These are phyloP conservation scores for Solanum ossicruentum DNA, from an alignment of 257 asterid species.

Conservation along the genomic window DNA sequence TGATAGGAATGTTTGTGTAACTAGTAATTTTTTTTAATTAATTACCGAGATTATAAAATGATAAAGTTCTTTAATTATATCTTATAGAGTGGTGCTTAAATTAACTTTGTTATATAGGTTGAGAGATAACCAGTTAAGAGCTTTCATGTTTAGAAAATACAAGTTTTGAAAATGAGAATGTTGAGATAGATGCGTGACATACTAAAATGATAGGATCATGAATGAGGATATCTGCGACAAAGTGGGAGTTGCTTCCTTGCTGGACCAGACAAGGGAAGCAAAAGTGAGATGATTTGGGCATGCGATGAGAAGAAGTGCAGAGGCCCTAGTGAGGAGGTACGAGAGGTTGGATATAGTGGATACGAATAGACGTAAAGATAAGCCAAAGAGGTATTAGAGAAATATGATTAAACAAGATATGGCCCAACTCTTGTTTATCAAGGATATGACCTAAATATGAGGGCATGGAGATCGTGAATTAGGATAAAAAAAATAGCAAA, in stretches of 20 bases:
- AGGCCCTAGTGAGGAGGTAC: background rate
- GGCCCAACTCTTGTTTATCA: too few species aligned
- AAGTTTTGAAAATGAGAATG: background rate
- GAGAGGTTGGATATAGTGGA: background rate
- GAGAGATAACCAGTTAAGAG: background rate
- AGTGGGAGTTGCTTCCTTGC: background rate
- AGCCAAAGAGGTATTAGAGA: rapidly evolving
- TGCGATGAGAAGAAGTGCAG: background rate
- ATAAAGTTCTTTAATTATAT: background rate
- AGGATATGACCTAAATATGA: background rate
- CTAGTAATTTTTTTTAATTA: background rate
- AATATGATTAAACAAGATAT: background rate
- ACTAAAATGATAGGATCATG: background rate
- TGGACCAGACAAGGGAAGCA: background rate
- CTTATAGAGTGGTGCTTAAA: background rate
- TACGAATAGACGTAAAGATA: background rate
- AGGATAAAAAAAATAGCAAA: background rate
- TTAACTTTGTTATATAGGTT: background rate
- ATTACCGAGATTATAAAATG: background rate
- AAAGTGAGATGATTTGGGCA: background rate
- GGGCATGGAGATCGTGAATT: background rate
- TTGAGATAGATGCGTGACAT: background rate
- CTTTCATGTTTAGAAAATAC: background rate
- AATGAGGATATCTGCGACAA: background rate
- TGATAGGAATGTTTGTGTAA: too few species aligned